These are phyloP conservation scores for Candida boleticola DNA, from an alignment of 805 yeast genomes.

Conservation along the genomic window DNA sequence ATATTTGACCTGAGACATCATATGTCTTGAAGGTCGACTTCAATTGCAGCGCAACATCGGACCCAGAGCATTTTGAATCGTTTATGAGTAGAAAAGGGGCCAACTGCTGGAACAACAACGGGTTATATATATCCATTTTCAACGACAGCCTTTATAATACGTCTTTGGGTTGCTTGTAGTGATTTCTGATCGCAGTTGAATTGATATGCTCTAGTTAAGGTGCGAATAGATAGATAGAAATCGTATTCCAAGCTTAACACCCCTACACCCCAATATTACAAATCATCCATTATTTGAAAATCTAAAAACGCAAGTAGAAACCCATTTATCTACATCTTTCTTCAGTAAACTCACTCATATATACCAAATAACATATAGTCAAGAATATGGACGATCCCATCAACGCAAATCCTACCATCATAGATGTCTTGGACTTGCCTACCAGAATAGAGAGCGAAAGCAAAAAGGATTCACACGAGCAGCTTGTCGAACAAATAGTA, in stretches of 20 bases:
- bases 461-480: slow-evolving; percentile 13
- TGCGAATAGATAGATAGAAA: too few species aligned
- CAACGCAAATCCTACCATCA: slow-evolving; percentile 86
- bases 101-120: slow-evolving; percentile 26
- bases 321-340: too few species aligned
- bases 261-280: too few species aligned
- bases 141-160: too few species aligned
- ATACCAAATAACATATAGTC: too few species aligned
- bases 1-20: slow-evolving; percentile 18
- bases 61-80: slow-evolving; percentile 4
- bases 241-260: too few species aligned
- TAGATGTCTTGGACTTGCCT: slow-evolving; percentile 76
- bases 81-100: slow-evolving; percentile 30
- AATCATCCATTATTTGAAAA: too few species aligned
- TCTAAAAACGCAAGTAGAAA: too few species aligned
- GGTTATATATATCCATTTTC: slow-evolving; percentile 33
- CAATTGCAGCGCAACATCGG: slow-evolving; percentile 6
- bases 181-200: too few species aligned
- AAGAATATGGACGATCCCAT: slow-evolving; percentile 72
- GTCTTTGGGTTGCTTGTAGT: too few species aligned
- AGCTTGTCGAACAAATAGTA: slow-evolving; percentile 25
- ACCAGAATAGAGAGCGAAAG: slow-evolving; percentile 44
- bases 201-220: too few species aligned
- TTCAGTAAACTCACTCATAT: too few species aligned
- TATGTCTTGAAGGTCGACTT: slow-evolving; percentile 13